These are phyloP conservation scores for Pueraria montana DNA, from an alignment of 306 rosid genomes.

Conservation along the genomic window DNA sequence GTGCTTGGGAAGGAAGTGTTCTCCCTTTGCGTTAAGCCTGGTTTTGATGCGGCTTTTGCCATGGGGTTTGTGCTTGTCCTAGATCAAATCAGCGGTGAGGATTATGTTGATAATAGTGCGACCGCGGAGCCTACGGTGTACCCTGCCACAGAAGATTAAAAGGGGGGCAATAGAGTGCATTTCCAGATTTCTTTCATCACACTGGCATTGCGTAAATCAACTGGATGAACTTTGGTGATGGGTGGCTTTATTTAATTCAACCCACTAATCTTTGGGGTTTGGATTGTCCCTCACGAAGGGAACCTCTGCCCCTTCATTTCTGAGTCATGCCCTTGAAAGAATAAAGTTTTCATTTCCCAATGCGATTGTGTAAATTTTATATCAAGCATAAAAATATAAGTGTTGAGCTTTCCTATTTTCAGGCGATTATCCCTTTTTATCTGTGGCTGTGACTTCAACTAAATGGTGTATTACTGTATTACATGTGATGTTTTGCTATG, in stretches of 20 bases:
- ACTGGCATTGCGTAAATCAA: too few species aligned
- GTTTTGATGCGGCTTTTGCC: constrained; percentile 85
- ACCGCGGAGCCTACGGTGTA: constrained; percentile 51
- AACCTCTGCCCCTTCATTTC: constrained; percentile 38
- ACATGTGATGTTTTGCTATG: too few species aligned
- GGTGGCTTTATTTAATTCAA: constrained; percentile 26
- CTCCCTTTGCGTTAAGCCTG: constrained; percentile 73
- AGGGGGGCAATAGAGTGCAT: not conserved
- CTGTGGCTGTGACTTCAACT: too few species aligned
- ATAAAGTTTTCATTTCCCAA: constrained; percentile 28
- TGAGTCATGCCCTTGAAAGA: constrained; percentile 19
- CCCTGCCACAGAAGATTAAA: constrained; percentile 59
- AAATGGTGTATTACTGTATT: too few species aligned
- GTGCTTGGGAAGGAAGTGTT: constrained; percentile 89
- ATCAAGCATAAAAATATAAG: not conserved
- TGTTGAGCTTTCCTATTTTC: not conserved
- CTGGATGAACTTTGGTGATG: not conserved
- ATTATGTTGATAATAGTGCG: constrained; percentile 26
- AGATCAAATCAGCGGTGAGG: constrained; percentile 78
- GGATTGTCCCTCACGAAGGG: constrained; percentile 24
- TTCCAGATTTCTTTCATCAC: constrained; percentile 13
- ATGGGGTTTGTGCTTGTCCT: constrained; percentile 89
- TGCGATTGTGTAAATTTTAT: constrained; percentile 41
- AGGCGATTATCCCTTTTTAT: not conserved
- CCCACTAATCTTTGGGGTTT: constrained; percentile 17